These are phyloP conservation scores for Aspergillus bridgeri DNA, from an alignment of 495 filamentous ascomycete genomes.

Conservation along the genomic window DNA sequence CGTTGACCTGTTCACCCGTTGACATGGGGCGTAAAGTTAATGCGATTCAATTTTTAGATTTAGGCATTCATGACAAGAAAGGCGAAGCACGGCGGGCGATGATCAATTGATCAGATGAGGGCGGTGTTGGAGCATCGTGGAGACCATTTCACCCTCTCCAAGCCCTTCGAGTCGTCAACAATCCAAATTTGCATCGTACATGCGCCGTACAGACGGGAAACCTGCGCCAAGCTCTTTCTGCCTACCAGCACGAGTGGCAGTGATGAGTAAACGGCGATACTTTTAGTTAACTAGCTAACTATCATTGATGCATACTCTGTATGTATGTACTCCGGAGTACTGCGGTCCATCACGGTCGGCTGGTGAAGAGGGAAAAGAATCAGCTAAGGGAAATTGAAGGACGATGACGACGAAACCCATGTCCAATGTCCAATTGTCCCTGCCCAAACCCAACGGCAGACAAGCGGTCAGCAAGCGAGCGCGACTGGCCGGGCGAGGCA, in stretches of 20 bases:
- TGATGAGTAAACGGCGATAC: background rate
- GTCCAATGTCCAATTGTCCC: too few relatives aligned
- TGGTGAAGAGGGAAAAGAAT: too few relatives aligned
- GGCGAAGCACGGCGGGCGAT: constrained; percentile 2
- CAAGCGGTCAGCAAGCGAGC: constrained; percentile 8
- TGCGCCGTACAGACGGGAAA: constrained; percentile 1
- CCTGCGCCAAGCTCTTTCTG: background rate
- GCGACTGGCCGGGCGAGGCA: background rate
- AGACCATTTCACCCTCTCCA: background rate
- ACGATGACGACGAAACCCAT: constrained; percentile 7
- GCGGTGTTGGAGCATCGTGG: constrained; percentile 4
- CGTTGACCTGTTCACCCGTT: background rate
- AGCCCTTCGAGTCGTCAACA: background rate
- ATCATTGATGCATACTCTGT: too few relatives aligned
- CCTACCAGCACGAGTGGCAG: background rate
- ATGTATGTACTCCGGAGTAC: too few relatives aligned
- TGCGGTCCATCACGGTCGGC: too few relatives aligned
- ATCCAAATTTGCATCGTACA: constrained; percentile 1
- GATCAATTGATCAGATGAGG: background rate
- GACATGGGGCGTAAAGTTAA: background rate
- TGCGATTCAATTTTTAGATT: background rate
- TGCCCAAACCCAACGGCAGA: constrained; percentile 10
- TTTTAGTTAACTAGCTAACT: too few relatives aligned
- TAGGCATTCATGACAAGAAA: constrained; percentile 13
- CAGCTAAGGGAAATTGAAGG: constrained; percentile 2